Evolutionary conservation across 768 basidiomycete species (phyloP).

Genomic region (Suillus paluster): DNA sequence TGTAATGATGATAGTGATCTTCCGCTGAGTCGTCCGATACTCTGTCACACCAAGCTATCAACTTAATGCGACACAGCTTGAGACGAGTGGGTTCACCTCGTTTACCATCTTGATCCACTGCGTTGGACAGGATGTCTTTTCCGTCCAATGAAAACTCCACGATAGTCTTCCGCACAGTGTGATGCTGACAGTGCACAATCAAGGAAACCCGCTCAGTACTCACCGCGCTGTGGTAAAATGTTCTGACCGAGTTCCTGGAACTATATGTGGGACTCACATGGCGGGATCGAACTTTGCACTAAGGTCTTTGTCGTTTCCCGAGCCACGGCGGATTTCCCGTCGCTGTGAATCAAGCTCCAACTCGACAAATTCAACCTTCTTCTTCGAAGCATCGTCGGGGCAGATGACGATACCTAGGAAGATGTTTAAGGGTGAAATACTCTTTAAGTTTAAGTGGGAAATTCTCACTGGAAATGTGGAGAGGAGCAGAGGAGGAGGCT

Average conservation of each 20-base stretch:
- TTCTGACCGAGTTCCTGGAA: neutral
- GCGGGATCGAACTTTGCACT: constrained; percentile 2
- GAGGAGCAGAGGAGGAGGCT: neutral
- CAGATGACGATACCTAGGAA: neutral
- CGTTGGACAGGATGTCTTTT: constrained; percentile 2
- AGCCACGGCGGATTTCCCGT: neutral
- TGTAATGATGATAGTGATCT: constrained; percentile 2
- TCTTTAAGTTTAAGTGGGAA: neutral
- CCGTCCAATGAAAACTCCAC: constrained; percentile 9
- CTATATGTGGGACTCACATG: neutral
- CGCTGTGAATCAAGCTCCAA: constrained; percentile 1
- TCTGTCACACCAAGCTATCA: too few species aligned
- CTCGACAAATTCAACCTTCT: constrained; percentile 7
- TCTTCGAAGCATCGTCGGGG: constrained; percentile 2
- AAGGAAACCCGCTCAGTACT: neutral
- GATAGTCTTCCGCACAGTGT: constrained; percentile 4
- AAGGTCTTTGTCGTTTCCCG: neutral
- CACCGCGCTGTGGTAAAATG: neutral
- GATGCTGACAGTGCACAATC: constrained; percentile 7
- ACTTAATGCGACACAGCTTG: neutral
- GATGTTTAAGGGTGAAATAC: neutral
- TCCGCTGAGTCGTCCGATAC: neutral
- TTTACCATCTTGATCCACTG: neutral
- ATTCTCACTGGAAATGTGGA: neutral
- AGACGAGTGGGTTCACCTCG: constrained; percentile 7